Evolutionary conservation across 208 protist genomes (phyloP).

Genomic region (Acanthamoeba lenticulata): DNA sequence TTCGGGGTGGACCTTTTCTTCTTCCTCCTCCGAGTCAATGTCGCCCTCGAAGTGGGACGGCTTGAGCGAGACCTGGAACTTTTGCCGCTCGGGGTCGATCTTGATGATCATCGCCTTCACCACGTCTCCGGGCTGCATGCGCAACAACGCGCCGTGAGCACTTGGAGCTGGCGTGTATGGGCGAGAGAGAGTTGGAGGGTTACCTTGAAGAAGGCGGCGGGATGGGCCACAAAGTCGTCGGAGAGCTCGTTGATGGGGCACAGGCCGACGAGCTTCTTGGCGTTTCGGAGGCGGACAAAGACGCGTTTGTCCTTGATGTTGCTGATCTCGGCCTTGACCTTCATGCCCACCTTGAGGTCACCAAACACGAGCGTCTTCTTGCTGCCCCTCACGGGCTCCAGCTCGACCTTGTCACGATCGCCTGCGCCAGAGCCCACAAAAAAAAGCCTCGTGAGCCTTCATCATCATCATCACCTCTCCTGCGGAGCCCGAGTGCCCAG

Average conservation of each 20-base stretch:
- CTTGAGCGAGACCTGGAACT: conserved; percentile 66
- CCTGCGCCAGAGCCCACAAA: too few species aligned
- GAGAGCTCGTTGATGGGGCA: conserved; percentile 60
- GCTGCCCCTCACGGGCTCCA: not conserved
- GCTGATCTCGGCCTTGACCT: conserved; percentile 60
- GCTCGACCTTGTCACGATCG: conserved; percentile 37
- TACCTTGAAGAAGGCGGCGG: not conserved
- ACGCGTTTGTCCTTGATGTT: conserved; percentile 53
- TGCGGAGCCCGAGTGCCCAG: too few species aligned
- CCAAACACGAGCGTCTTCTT: conserved; percentile 20
- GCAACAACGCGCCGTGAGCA: too few species aligned
- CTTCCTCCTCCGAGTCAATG: not conserved
- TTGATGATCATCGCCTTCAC: conserved; percentile 75
- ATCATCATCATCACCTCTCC: too few species aligned
- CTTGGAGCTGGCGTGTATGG: too few species aligned
- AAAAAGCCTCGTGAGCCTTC: too few species aligned
- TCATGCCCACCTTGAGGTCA: conserved; percentile 68
- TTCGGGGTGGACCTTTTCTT: too few species aligned
- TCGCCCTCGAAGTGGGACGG: conserved; percentile 63
- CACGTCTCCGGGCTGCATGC: too few species aligned
- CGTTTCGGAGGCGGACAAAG: conserved; percentile 62
- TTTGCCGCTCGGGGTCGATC: conserved; percentile 53
- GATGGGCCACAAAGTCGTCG: conserved; percentile 56
- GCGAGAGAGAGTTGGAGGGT: too few species aligned
- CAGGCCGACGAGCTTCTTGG: conserved; percentile 57